Evolutionary conservation across 2,329 filamentous ascomycete genomes (phyloP).

Genomic region (Aspergillus flavus): DNA sequence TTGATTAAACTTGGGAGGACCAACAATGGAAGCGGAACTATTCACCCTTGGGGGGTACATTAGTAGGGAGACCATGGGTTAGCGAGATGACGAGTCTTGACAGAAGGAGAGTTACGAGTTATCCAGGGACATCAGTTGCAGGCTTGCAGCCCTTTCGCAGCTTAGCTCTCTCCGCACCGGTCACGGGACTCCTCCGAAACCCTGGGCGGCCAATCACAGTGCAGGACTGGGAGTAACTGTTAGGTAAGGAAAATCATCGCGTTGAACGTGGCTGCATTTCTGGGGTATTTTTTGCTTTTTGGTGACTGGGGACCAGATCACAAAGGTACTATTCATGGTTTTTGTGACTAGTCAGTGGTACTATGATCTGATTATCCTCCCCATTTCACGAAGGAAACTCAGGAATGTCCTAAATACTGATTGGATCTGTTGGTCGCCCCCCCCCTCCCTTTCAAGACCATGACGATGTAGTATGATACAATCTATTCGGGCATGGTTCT

Average conservation of each 20-base stretch:
- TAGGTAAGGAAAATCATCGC: constrained; percentile 19
- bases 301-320: too few species aligned
- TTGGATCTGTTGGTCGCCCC: too few species aligned
- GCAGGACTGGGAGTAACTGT: constrained; percentile 10
- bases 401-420: too few species aligned
- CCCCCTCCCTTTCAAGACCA: neutral
- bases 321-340: too few species aligned
- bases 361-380: too few species aligned
- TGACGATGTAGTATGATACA: neutral
- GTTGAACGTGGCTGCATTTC: constrained; percentile 5
- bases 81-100: neutral
- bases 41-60: neutral
- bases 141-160: neutral
- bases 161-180: constrained; percentile 10
- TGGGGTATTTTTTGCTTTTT: constrained; percentile 8
- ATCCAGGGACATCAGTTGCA: neutral
- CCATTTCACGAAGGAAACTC: too few species aligned
- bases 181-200: constrained; percentile 8
- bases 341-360: too few species aligned
- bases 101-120: neutral
- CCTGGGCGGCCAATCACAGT: neutral
- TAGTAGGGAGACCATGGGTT: too few species aligned
- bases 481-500: neutral
- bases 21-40: neutral
- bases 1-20: neutral